A percentile compares a stretch with the other conserved stretches of the same genome.
These are phyloP conservation scores for Colletotrichum melonis DNA, from an alignment of 2,329 filamentous ascomycete genomes.

Conservation along the genomic window DNA sequence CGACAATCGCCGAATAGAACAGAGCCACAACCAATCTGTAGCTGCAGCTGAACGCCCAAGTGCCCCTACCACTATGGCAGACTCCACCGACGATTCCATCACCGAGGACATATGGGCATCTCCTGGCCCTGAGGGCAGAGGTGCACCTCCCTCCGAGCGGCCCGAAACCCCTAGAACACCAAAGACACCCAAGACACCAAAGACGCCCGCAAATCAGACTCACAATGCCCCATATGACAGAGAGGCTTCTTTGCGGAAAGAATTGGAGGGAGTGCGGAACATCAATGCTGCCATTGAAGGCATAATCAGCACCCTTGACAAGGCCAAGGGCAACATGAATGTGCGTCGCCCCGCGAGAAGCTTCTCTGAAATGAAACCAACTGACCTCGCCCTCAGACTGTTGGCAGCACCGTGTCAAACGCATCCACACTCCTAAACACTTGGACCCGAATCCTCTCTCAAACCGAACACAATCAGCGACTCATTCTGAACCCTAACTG, in stretches of 20 bases:
- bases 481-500: slow-evolving; percentile 89
- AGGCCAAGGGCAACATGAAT: slow-evolving; percentile 81
- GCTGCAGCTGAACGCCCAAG: slow-evolving; percentile 6
- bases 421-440: slow-evolving; percentile 92
- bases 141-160: slow-evolving; percentile 43
- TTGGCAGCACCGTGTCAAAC: slow-evolving; percentile 85
- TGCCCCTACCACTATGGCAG: slow-evolving; percentile 50
- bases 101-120: slow-evolving; percentile 61
- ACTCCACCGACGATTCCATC: slow-evolving; percentile 58
- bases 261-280: slow-evolving; percentile 84
- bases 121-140: slow-evolving; percentile 47
- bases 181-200: slow-evolving; percentile 59
- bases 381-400: slow-evolving; percentile 66
- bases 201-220: slow-evolving; percentile 48
- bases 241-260: slow-evolving; percentile 79
- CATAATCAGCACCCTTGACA: slow-evolving; percentile 77
- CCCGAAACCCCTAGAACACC: slow-evolving; percentile 62
- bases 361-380: not conserved
- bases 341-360: slow-evolving; percentile 53
- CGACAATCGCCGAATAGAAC: not conserved
- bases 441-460: slow-evolving; percentile 95
- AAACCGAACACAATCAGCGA: slow-evolving; percentile 97
- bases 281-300: slow-evolving; percentile 91
- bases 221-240: slow-evolving; percentile 66
- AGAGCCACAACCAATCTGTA: not conserved